Evolutionary conservation across 129 eudicot genomes (phyloP).

Genomic region (Flaveria ramosissima): DNA sequence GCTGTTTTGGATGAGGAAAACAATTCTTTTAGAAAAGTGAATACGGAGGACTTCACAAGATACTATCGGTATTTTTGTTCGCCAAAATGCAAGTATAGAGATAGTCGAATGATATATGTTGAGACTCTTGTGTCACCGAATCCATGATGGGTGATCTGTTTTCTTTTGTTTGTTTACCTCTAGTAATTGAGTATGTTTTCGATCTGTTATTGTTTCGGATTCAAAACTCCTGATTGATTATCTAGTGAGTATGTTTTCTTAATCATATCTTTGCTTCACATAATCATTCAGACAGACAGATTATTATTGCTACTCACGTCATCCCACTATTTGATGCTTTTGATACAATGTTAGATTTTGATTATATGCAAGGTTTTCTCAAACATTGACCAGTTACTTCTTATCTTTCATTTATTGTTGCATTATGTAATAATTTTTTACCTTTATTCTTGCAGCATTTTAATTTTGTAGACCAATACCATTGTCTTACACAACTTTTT

Average conservation of each 20-base stretch:
- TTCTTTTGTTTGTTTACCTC: neutral
- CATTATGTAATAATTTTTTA: too few species aligned
- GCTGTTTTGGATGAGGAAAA: neutral
- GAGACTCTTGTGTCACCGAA: constrained; percentile 16
- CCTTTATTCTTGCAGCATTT: neutral
- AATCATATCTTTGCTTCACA: neutral
- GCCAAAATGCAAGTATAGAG: too few species aligned
- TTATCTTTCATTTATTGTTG: neutral
- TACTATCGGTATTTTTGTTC: neutral
- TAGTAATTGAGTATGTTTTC: neutral
- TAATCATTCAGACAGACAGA: neutral
- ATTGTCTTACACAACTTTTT: too few species aligned
- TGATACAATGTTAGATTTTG: neutral
- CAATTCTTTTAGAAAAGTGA: neutral
- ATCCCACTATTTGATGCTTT: neutral
- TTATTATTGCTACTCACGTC: neutral
- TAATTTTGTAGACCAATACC: too few species aligned
- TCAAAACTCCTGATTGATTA: neutral
- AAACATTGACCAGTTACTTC: neutral
- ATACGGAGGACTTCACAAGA: neutral
- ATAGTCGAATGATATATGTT: neutral
- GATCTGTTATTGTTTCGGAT: neutral
- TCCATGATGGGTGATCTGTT: neutral
- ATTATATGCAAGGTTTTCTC: neutral
- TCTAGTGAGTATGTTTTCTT: neutral